Conservation (phyloP, 371 early-diverging fungal species). For the Polyrhizophydium stewartii region DNA sequence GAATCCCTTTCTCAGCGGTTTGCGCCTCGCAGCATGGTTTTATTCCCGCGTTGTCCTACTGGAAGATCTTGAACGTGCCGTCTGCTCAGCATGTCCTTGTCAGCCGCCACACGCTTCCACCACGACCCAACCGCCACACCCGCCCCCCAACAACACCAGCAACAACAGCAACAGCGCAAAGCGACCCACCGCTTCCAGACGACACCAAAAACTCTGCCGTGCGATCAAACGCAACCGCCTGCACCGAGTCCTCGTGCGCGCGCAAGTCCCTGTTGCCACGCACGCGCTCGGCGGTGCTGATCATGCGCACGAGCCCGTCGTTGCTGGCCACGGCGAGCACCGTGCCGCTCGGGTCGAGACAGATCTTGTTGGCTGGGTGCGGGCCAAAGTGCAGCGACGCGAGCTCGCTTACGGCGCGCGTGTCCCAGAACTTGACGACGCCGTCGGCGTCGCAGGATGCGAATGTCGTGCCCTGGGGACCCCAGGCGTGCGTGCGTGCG, state of each 20-base stretch:
- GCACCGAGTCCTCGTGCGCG: slow-evolving; percentile 29
- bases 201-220: slow-evolving; percentile 37
- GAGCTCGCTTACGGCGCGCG: slow-evolving; percentile 30
- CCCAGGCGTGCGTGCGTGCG: too few relatives aligned
- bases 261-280: slow-evolving; percentile 14
- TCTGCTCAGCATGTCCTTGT: too few relatives aligned
- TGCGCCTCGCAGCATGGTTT: too few relatives aligned
- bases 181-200: slow-evolving; percentile 26
- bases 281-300: slow-evolving; percentile 14
- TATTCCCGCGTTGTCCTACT: too few relatives aligned
- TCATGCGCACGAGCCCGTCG: slow-evolving; percentile 30
- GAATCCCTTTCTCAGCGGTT: too few relatives aligned
- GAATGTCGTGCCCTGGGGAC: slow-evolving; percentile 28
- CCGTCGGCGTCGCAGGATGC: slow-evolving; percentile 48
- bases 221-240: slow-evolving; percentile 38
- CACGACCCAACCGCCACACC: too few relatives aligned
- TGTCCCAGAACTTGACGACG: slow-evolving; percentile 46
- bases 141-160: too few relatives aligned
- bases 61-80: slow-evolving; percentile 27
- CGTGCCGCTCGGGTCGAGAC: slow-evolving; percentile 38
- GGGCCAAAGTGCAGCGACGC: slow-evolving; percentile 29
- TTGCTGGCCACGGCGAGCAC: slow-evolving; percentile 37
- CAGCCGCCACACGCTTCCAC: too few relatives aligned
- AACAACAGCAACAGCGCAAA: too few relatives aligned
- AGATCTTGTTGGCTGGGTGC: slow-evolving; percentile 34